These are phyloP conservation scores for Salvia miltiorrhiza DNA, from an alignment of 257 asterid species.

Conservation along the genomic window DNA sequence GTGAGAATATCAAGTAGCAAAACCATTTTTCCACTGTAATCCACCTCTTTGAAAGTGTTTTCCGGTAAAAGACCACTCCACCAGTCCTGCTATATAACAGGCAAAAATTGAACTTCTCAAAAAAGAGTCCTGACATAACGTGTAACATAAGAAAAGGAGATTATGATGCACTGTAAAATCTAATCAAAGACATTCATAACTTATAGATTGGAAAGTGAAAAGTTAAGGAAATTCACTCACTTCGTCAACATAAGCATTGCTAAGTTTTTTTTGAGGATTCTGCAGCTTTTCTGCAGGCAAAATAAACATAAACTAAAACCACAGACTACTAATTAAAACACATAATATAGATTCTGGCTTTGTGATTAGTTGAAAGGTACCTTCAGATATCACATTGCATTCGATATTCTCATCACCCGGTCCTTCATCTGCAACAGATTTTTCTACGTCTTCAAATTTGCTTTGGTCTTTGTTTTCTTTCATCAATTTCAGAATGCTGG, in stretches of 20 bases:
- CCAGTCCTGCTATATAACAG: conserved; percentile 57
- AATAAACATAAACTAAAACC: not conserved
- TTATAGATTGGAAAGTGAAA: not conserved
- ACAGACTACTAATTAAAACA: too few species aligned
- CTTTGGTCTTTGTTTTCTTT: conserved; percentile 58
- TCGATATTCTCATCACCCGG: conserved; percentile 79
- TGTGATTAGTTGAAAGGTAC: conserved; percentile 30
- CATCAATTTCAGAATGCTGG: conserved; percentile 81
- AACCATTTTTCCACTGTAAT: conserved; percentile 90
- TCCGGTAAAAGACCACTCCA: conserved; percentile 78
- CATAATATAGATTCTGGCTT: not conserved
- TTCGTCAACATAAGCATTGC: conserved; percentile 56
- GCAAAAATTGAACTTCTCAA: not conserved
- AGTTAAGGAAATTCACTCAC: conserved; percentile 33
- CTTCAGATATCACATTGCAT: conserved; percentile 64
- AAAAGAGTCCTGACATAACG: too few species aligned
- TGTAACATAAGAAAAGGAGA: too few species aligned
- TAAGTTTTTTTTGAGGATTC: conserved; percentile 43
- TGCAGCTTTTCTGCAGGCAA: conserved; percentile 59
- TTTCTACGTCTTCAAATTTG: conserved; percentile 58
- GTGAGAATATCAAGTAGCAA: conserved; percentile 77
- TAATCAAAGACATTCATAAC: not conserved
- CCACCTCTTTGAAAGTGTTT: conserved; percentile 53
- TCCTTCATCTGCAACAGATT: conserved; percentile 61
- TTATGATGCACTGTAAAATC: too few species aligned